Evolutionary conservation across 2,329 filamentous ascomycete species (phyloP), one percentile per base, ranked within the genome.

Genomic region (Ceratocystis colombiana): DNA sequence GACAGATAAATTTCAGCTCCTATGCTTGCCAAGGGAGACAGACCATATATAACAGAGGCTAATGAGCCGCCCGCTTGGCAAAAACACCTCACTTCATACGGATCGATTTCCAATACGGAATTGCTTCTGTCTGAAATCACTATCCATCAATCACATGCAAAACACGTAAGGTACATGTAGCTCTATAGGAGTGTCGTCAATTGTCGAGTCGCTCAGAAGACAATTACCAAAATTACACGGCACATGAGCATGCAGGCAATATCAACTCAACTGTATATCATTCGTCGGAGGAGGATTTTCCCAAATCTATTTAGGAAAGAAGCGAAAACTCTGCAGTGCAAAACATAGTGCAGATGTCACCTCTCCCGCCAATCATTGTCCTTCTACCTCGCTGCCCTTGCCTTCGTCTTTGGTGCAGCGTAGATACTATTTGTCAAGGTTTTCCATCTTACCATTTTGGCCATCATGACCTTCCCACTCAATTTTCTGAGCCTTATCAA

Each of bases 221-320:
- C 25, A 59, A 59, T 8, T 59, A 30, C 28, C 17, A 59, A 37
- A 59, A n/a, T 20, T 30, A n/a, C 33, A 59, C 6, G 5, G 17
- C 55, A 59, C 30, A 59, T 59, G 28, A 59, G 33, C 55, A 59
- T 37, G 28, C 28, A 33, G 28, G 33, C 3, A 53, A 28, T 25
- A 28, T 20, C 48, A 53, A 53, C 48, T 25, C 20, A 20, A 30
- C 28, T 37, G 55, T 30, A 59, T 20, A 59, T 37, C 55, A 59
- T 37, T 33, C 30, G 55, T 33, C 15, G 33, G 0, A 0, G 33
- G 5, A 59, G 55, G 30, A 59, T 37, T 59, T 30, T 30, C 15
- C 30, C 28, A 59, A 37, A 17, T 37, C 55, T 33, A n/a, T 59
- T 59, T 59, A 20, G 55, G 55, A 59, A 59, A 59, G 55, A 59